Evolutionary conservation across 495 filamentous ascomycete genomes (phyloP), one percentile per base, ranked within the genome.

Genomic region (Aspergillus steynii): DNA sequence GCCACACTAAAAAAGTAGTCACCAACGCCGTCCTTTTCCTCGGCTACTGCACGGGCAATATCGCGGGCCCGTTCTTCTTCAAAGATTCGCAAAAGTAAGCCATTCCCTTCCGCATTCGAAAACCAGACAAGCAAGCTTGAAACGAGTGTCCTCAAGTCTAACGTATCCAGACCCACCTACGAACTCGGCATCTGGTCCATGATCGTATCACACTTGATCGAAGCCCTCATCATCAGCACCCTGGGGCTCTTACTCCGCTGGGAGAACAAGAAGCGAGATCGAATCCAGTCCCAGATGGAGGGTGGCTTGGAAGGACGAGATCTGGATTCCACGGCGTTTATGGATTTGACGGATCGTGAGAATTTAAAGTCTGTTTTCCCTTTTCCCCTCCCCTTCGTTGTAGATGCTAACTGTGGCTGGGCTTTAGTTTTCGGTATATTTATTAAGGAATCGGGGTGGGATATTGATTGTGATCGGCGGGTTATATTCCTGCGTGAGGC

Each of bases 1-100:
- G 85, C 0, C 84, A 88, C 53, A 87, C 85, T 12, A 88, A 88
- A 66, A 86, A 87, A 61, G 83, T 86, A 12, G 79, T 84, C 56
- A 82, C 83, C 8, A 87, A 86, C 55, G 85, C 83, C 2, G 77
- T 85, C 7, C 74, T 83, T 5, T 87, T 86, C 71, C 66, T 82
- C 0, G 80, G 77, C 0, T 81, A 82, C 61, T 83, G 80, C 59
- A 78, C 77, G 3, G 81, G 79, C 5, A 83, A 83, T 47, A 81
- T 86, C 32, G 77, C 80, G 0, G 85, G 85, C 0, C 86, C 86
- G 0, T 87, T 87, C 69, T 87, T 88, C 73, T 87, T 86, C 65
- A 83, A 83, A 62, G 77, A 77, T 1, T 71, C 69, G 25, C 83
- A 88, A 66, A 72, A 71, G 75, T 80, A 63, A 14, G 67, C 61